Conservation (phyloP, 2,329 filamentous ascomycete genomes). For the Neurospora crassa region DNA sequence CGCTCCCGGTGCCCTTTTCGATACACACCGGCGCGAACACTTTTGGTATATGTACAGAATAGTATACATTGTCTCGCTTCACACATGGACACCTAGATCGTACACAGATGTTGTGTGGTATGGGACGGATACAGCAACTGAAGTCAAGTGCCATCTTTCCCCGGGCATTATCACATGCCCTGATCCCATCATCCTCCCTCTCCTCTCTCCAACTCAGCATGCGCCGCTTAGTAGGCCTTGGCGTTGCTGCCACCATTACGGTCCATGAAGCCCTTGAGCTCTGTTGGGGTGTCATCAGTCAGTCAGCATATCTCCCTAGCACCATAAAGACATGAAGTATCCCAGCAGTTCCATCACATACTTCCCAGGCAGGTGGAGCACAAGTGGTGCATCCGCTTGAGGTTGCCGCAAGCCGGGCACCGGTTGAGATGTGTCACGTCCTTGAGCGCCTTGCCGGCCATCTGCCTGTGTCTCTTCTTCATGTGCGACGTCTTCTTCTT, state of each 20-base stretch:
- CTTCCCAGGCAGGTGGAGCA: constrained; percentile 81
- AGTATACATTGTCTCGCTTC: not conserved
- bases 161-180: not conserved
- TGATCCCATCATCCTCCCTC: not conserved
- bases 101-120: not conserved
- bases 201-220: not conserved
- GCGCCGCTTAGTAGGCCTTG: constrained; percentile 2
- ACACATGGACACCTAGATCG: not conserved
- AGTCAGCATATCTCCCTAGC: constrained; percentile 13
- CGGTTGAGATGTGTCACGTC: constrained; percentile 81
- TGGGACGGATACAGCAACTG: not conserved
- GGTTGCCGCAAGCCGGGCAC: constrained; percentile 79
- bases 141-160: not conserved
- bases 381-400: constrained; percentile 80
- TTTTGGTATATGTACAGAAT: not conserved
- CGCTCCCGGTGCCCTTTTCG: not conserved
- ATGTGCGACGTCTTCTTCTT: constrained; percentile 99
- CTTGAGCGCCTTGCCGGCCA: constrained; percentile 91
- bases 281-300: constrained; percentile 19
- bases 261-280: constrained; percentile 33
- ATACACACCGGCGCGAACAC: not conserved
- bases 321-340: not conserved
- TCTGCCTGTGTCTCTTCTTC: constrained; percentile 85
- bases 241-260: constrained; percentile 9
- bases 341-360: constrained; percentile 34